A percentile compares a stretch with the other conserved stretches of the same genome.
Evolutionary conservation across 2,329 filamentous ascomycete genomes (phyloP).

Genomic region (Microdochium trichocladiopsis): DNA sequence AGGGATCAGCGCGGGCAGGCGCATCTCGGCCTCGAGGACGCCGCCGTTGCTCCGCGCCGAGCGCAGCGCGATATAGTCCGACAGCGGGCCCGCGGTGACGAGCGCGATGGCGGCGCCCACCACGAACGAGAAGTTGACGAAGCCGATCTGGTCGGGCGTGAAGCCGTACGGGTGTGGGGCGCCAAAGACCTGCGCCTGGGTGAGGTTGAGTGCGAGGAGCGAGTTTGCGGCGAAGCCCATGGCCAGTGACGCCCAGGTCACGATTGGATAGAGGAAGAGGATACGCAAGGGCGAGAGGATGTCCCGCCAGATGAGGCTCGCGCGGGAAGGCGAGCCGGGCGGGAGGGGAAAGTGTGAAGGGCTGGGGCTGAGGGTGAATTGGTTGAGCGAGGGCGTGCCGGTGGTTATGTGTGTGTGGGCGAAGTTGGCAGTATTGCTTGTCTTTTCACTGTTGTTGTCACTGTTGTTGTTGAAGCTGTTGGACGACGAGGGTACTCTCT

Average conservation of each 20-base stretch:
- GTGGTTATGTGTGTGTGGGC: slow-evolving; percentile 6
- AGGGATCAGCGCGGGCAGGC: slow-evolving; percentile 30
- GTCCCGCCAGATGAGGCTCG: slow-evolving; percentile 11
- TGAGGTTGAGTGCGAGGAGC: slow-evolving; percentile 42
- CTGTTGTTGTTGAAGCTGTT: slow-evolving; percentile 1
- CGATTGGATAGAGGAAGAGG: slow-evolving; percentile 17
- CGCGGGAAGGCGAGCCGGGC: slow-evolving; percentile 8
- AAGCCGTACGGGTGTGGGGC: slow-evolving; percentile 35
- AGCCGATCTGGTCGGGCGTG: slow-evolving; percentile 33
- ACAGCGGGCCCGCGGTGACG: slow-evolving; percentile 30
- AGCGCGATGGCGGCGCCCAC: slow-evolving; percentile 31
- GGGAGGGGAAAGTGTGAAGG: slow-evolving; percentile 10
- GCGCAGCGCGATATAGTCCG: slow-evolving; percentile 31
- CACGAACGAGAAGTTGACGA: slow-evolving; percentile 37
- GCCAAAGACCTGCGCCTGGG: slow-evolving; percentile 36
- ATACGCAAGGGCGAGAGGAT: slow-evolving; percentile 17
- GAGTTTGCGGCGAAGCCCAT: slow-evolving; percentile 21
- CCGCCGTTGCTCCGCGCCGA: slow-evolving; percentile 30
- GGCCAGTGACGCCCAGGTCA: slow-evolving; percentile 16
- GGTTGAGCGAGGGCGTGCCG: slow-evolving; percentile 11
- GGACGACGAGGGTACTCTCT: neutral
- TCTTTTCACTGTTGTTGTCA: slow-evolving; percentile 2
- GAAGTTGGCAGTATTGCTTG: no score
- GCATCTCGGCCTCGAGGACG: slow-evolving; percentile 37
- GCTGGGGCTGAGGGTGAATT: slow-evolving; percentile 17